Percentiles rank a stretch among this genome's conserved stretches.
Evolutionary conservation across 2,329 filamentous ascomycete species (phyloP).

Genomic region (Botrytis sinoallii): DNA sequence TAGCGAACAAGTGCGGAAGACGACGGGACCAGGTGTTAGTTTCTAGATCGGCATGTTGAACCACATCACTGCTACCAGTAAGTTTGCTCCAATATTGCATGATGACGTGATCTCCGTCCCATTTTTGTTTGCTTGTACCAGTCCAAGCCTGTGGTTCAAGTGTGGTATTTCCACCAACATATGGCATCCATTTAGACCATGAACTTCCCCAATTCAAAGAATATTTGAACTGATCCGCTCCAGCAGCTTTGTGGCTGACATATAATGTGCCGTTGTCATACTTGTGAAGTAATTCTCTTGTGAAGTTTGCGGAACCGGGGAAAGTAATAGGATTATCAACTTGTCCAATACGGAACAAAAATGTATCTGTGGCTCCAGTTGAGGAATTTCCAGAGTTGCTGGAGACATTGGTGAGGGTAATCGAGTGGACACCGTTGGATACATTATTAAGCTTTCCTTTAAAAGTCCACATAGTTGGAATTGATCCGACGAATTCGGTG

Average conservation of each 20-base stretch:
- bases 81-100: conserved; percentile 62
- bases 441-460: conserved; percentile 52
- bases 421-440: conserved; percentile 57
- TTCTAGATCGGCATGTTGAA: conserved; percentile 56
- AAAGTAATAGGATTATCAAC: conserved; percentile 59
- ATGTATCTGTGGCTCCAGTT: conserved; percentile 56
- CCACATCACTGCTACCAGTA: conserved; percentile 56
- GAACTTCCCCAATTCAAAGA: conserved; percentile 58
- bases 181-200: conserved; percentile 58
- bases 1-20: conserved; percentile 61
- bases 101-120: conserved; percentile 59
- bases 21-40: conserved; percentile 44
- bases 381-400: conserved; percentile 40
- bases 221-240: conserved; percentile 61
- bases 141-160: conserved; percentile 52
- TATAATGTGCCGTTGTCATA: conserved; percentile 44
- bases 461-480: conserved; percentile 54
- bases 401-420: conserved; percentile 55
- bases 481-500: conserved; percentile 47
- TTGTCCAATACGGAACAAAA: conserved; percentile 59
- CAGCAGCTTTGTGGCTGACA: conserved; percentile 57
- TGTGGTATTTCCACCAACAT: conserved; percentile 49
- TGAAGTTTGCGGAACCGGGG: conserved; percentile 55
- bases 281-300: conserved; percentile 49
- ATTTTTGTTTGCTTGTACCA: conserved; percentile 55